Evolutionary conservation across 208 protist species (phyloP).

Genomic region (Naegleria gruberi): DNA sequence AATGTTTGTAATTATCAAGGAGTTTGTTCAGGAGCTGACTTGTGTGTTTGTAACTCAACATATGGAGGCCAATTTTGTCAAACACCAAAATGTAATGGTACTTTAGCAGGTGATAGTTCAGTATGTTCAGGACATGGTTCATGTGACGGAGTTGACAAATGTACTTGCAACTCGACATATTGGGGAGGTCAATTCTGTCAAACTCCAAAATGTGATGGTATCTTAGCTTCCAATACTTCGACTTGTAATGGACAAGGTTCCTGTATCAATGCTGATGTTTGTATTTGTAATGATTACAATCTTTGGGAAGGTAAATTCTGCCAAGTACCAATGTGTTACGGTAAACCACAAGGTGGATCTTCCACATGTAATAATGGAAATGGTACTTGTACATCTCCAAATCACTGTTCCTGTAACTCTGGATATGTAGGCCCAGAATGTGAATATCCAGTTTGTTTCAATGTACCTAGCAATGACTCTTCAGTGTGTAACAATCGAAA

Average conservation of each 20-base stretch:
- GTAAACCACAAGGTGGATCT: too few species aligned
- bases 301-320: too few species aligned
- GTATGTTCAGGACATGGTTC: neutral
- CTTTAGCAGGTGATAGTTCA: neutral
- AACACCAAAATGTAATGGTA: neutral
- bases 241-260: too few species aligned
- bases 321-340: too few species aligned
- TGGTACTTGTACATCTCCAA: neutral
- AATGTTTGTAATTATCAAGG: neutral
- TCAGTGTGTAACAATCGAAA: neutral
- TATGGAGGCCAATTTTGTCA: neutral
- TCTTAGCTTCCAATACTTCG: too few species aligned
- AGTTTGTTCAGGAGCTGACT: neutral
- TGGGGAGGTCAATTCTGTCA: neutral
- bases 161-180: neutral
- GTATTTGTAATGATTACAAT: too few species aligned
- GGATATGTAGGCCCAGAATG: neutral
- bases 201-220: neutral
- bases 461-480: neutral
- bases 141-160: neutral
- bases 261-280: too few species aligned
- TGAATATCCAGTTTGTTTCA: neutral
- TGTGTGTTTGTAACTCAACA: neutral
- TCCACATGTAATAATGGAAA: neutral
- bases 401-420: neutral